These are phyloP conservation scores for Penicillium sp. DNA, from an alignment of 2,329 filamentous ascomycete genomes.

Conservation along the genomic window DNA sequence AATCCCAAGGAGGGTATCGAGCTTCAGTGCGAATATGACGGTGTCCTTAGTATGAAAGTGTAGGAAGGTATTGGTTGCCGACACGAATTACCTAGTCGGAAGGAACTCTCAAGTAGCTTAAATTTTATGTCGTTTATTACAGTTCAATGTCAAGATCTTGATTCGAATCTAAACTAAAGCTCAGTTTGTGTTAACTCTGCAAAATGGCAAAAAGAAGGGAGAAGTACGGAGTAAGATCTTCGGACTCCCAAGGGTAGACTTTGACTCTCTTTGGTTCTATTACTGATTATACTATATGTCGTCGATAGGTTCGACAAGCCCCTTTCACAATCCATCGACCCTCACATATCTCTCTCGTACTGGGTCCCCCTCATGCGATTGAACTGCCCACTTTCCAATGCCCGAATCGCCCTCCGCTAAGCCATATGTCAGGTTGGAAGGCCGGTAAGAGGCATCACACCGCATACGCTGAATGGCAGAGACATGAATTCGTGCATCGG, in stretches of 20 bases:
- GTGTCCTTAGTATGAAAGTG: constrained; percentile 14
- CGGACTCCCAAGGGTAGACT: too few relatives aligned
- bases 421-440: constrained; percentile 71
- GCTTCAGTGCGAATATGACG: constrained; percentile 18
- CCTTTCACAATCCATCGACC: not conserved
- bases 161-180: too few relatives aligned
- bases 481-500: constrained; percentile 65
- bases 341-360: constrained; percentile 17
- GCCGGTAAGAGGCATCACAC: constrained; percentile 61
- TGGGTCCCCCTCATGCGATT: constrained; percentile 14
- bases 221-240: too few relatives aligned
- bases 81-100: too few relatives aligned
- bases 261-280: not conserved
- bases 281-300: not conserved
- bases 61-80: not conserved
- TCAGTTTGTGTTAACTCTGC: too few relatives aligned
- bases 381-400: constrained; percentile 16
- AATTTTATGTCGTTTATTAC: too few relatives aligned
- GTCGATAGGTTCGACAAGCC: too few relatives aligned
- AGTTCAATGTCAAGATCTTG: too few relatives aligned
- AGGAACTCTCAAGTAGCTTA: too few relatives aligned
- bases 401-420: constrained; percentile 30
- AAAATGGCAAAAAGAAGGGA: too few relatives aligned
- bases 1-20: constrained; percentile 9
- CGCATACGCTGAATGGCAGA: constrained; percentile 72